Percentiles rank a stretch among this genome's conserved stretches.
Evolutionary conservation across 257 asterid species (phyloP).

Genomic region (Apocynum venetum): DNA sequence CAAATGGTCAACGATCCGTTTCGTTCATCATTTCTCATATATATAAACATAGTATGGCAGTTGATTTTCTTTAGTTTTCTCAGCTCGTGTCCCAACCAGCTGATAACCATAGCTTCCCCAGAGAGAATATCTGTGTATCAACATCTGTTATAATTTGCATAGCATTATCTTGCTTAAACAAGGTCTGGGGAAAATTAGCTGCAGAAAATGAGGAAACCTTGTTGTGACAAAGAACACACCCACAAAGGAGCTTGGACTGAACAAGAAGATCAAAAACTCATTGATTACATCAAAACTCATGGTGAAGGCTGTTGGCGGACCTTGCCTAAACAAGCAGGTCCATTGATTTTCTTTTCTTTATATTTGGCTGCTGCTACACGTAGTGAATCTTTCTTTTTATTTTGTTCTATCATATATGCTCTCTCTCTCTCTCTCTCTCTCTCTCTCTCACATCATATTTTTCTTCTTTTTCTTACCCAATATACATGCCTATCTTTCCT

Average conservation of each 20-base stretch:
- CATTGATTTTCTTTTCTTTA: not conserved
- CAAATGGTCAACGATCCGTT: not conserved
- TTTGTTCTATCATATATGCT: not conserved
- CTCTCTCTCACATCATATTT: not conserved
- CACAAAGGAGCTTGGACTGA: constrained; percentile 31
- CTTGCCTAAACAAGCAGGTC: constrained; percentile 41
- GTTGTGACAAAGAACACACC: constrained; percentile 12
- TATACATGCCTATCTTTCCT: too few relatives aligned
- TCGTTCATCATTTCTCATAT: not conserved
- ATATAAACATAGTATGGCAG: not conserved
- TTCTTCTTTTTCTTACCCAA: too few relatives aligned
- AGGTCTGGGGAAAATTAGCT: not conserved
- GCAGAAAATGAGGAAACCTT: constrained; percentile 13
- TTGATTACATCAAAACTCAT: constrained; percentile 26
- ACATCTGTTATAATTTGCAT: not conserved
- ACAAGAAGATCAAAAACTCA: constrained; percentile 41
- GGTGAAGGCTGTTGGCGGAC: constrained; percentile 36
- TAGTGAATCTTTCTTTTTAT: not conserved
- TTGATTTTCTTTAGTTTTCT: not conserved
- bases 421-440: not conserved
- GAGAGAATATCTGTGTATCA: not conserved
- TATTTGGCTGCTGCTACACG: not conserved
- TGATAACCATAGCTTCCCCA: not conserved
- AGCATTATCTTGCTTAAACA: not conserved
- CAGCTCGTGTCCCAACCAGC: not conserved